Evolutionary conservation across 345 rosid genomes (phyloP).

Genomic region (Limnanthes douglasii): DNA sequence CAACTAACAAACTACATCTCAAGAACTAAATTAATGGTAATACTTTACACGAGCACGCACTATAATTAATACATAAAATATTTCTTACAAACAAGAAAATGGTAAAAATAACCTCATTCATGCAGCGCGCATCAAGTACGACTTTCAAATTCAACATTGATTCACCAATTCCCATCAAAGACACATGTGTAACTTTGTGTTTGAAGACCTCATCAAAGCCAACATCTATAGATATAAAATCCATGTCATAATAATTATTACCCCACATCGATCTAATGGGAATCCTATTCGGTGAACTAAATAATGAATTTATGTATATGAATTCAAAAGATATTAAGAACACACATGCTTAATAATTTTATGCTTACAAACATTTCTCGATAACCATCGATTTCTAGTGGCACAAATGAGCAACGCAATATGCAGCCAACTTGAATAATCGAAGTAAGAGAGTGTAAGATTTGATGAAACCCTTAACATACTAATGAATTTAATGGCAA

Average conservation of each 20-base stretch:
- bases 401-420: conserved; percentile 93
- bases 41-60: too few relatives aligned
- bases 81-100: background rate
- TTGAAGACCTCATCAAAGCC: conserved; percentile 84
- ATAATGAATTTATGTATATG: too few relatives aligned
- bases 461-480: too few relatives aligned
- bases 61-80: too few relatives aligned
- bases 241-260: background rate
- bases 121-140: conserved; percentile 82
- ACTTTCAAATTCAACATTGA: conserved; percentile 91
- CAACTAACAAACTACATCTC: too few relatives aligned
- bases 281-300: background rate
- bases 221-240: conserved; percentile 32
- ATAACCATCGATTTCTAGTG: conserved; percentile 92
- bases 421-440: conserved; percentile 83
- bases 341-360: conserved; percentile 86
- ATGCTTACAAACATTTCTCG: conserved; percentile 77
- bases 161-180: conserved; percentile 98
- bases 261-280: background rate
- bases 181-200: conserved; percentile 88
- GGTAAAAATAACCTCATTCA: conserved; percentile 55
- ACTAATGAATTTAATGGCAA: too few relatives aligned
- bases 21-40: too few relatives aligned
- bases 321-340: conserved; percentile 3
- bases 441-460: too few relatives aligned